Conservation (phyloP, 1,284 basidiomycete species). For the Austroboletus olivaceoglutinosus region DNA sequence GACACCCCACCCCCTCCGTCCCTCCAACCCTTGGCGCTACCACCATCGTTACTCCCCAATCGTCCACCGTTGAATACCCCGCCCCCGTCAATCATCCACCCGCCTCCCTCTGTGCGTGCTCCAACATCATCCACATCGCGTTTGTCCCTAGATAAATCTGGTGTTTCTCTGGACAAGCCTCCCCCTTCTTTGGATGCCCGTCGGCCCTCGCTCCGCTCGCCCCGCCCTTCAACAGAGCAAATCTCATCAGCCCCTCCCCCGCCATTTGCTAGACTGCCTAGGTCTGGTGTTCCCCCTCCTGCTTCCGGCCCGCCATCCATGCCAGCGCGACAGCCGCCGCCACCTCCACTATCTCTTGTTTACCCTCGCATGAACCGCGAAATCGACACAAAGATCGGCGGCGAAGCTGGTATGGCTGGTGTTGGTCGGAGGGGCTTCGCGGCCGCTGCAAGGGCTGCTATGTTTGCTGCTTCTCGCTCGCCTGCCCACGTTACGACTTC, state of each 20-base stretch:
- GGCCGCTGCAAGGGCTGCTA: constrained; percentile 70
- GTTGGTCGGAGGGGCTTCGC: constrained; percentile 84
- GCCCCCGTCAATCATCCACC: constrained; percentile 5
- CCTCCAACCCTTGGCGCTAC: constrained; percentile 7
- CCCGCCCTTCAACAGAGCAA: constrained; percentile 5
- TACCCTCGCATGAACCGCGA: constrained; percentile 12
- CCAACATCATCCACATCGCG: constrained; percentile 12
- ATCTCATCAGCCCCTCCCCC: background rate
- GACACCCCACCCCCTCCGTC: constrained; percentile 6
- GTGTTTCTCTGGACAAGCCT: constrained; percentile 14
- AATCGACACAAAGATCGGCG: constrained; percentile 69
- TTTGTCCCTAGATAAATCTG: constrained; percentile 15
- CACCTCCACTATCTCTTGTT: constrained; percentile 15
- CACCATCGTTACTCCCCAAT: constrained; percentile 9
- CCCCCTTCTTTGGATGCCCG: constrained; percentile 10
- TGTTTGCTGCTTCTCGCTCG: constrained; percentile 43
- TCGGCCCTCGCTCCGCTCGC: constrained; percentile 20
- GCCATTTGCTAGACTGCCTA: no score
- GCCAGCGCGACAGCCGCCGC: constrained; percentile 21
- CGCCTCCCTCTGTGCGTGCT: constrained; percentile 13
- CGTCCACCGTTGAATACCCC: constrained; percentile 13
- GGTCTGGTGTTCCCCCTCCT: no score
- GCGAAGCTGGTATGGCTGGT: constrained; percentile 86
- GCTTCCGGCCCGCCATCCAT: constrained; percentile 1
- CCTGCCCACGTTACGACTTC: background rate